Conservation (phyloP, 108 stramenopile genomes). For the Cyclostephanos tholiformis region DNA sequence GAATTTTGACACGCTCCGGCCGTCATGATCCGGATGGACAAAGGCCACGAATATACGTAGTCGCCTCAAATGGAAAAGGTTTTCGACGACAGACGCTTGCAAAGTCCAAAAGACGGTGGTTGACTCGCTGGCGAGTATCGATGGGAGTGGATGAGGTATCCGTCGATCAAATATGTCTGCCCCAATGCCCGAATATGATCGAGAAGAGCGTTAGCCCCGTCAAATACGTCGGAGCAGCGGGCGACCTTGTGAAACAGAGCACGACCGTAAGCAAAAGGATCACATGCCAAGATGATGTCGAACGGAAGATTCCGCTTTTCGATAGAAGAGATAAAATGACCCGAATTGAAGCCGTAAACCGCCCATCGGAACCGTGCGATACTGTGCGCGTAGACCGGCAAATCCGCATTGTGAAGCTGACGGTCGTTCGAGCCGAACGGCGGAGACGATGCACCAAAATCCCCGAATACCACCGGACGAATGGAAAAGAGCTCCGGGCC, state of each 20-base stretch:
- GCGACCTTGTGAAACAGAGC: neutral
- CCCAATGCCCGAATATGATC: neutral
- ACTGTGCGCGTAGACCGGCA: neutral
- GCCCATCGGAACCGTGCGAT: neutral
- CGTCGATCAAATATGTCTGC: neutral
- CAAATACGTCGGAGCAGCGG: neutral
- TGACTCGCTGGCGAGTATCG: neutral
- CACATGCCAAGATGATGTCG: neutral
- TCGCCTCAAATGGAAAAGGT: neutral
- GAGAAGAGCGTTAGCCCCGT: neutral
- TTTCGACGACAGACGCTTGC: neutral
- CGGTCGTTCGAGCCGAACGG: neutral
- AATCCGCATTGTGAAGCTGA: neutral
- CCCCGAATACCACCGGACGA: neutral
- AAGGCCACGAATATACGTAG: neutral
- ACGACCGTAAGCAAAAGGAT: conserved; percentile 8
- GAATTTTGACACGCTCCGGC: neutral
- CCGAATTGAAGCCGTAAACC: conserved; percentile 11
- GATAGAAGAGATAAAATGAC: conserved; percentile 6
- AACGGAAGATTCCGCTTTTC: conserved; percentile 1
- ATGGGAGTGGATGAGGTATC: conserved; percentile 17
- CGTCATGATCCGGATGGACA: neutral
- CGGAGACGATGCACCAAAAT: neutral
- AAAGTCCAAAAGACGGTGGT: neutral
- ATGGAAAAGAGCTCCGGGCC: neutral